Percentiles rank a stretch among this genome's conserved stretches.
Evolutionary conservation across 345 rosid species (phyloP).

Genomic region (Streptanthus diversifolius): DNA sequence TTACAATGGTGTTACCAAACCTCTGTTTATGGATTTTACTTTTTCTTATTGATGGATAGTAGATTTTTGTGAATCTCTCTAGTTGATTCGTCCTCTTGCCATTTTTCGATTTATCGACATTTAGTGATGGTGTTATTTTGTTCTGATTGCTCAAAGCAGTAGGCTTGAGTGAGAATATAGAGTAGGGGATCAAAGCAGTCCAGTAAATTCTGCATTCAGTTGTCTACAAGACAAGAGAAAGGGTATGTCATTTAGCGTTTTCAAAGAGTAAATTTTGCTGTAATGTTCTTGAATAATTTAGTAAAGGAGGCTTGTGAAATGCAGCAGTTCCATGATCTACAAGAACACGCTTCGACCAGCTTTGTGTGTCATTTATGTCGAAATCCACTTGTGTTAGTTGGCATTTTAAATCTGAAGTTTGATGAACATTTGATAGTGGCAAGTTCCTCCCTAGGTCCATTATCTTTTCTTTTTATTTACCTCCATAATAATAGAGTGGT

Average conservation of each 20-base stretch:
- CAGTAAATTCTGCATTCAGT: not conserved
- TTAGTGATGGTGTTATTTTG: not conserved
- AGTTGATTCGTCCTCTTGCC: not conserved
- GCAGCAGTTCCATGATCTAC: not conserved
- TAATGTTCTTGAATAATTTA: not conserved
- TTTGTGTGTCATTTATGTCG: not conserved
- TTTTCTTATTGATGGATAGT: not conserved
- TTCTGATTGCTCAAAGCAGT: not conserved
- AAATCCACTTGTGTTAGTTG: not conserved
- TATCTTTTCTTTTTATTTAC: too few relatives aligned
- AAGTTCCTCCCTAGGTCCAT: too few relatives aligned
- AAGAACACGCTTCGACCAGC: not conserved
- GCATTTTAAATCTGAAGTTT: not conserved
- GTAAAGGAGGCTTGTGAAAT: not conserved
- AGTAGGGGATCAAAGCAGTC: not conserved
- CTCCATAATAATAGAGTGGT: not conserved
- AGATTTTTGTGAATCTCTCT: not conserved
- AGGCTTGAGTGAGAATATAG: not conserved
- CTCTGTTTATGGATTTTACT: constrained; percentile 14
- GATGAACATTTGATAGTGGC: not conserved
- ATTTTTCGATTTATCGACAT: not conserved
- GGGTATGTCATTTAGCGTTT: not conserved
- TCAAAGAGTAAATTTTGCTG: not conserved
- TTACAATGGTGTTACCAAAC: constrained; percentile 20
- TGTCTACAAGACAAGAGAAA: not conserved